These are phyloP conservation scores for Straminergon stramineum DNA, from an alignment of 225 moss, liverwort and hornwort genomes.

Conservation along the genomic window DNA sequence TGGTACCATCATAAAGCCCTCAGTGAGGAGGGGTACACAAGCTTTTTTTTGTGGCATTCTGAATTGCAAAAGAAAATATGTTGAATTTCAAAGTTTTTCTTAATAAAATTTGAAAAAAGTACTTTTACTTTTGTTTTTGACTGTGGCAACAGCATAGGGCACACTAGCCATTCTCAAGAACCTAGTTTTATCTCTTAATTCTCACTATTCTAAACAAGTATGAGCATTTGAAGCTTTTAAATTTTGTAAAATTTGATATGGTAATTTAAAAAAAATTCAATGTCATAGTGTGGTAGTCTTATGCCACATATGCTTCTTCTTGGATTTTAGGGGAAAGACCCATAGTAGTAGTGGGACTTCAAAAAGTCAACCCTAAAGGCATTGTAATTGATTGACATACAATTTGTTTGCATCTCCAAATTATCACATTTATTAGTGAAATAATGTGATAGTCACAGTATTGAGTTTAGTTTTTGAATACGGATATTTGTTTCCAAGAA, in stretches of 20 bases:
- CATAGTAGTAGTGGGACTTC: rapidly evolving
- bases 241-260: not conserved
- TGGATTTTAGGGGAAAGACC: not conserved
- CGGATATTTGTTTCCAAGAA: not conserved
- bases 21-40: no score
- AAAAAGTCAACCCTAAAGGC: not conserved
- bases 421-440: no score
- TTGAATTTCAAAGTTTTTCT: no score
- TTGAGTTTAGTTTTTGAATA: not conserved
- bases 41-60: no score
- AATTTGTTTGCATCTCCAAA: not conserved
- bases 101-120: no score
- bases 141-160: no score
- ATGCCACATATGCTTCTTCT: rapidly evolving
- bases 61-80: no score
- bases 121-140: no score
- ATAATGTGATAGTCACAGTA: rapidly evolving
- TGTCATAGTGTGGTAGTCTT: no score
- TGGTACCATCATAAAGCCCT: no score
- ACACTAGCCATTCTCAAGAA: not conserved
- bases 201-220: not conserved
- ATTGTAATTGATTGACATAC: not conserved
- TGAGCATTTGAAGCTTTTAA: not conserved
- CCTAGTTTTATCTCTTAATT: not conserved
- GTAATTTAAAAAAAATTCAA: not conserved